Conservation (phyloP, 768 basidiomycete genomes). For the Fomitopsis pulvina region DNA sequence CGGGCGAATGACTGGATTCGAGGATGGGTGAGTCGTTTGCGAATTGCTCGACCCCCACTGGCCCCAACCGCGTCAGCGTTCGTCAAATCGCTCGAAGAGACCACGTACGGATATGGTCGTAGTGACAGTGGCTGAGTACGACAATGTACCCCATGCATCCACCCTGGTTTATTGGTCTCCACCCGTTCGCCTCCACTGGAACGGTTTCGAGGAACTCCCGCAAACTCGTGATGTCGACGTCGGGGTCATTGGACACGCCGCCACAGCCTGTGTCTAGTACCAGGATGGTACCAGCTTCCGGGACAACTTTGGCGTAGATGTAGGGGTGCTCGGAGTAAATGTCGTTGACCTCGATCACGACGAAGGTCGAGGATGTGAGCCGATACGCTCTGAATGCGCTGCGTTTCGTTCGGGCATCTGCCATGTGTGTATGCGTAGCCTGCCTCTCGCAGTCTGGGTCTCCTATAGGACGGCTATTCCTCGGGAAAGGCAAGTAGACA, state of each 20-base stretch:
- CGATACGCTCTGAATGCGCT: slow-evolving; percentile 30
- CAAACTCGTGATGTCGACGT: slow-evolving; percentile 35
- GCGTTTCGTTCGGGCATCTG: not conserved
- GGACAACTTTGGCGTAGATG: slow-evolving; percentile 45
- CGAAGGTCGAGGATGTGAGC: slow-evolving; percentile 31
- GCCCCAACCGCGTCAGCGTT: not conserved
- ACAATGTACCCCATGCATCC: slow-evolving; percentile 39
- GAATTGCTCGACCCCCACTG: slow-evolving; percentile 47
- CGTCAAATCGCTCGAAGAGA: not conserved
- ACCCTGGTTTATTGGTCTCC: slow-evolving; percentile 36
- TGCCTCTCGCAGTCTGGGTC: no score
- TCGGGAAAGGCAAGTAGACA: not conserved
- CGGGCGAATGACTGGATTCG: slow-evolving; percentile 39
- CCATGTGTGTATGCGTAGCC: not conserved
- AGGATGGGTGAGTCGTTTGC: slow-evolving; percentile 40
- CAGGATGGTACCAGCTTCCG: slow-evolving; percentile 34
- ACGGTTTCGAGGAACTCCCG: slow-evolving; percentile 45
- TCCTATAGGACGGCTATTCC: not conserved
- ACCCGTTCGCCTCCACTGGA: slow-evolving; percentile 34
- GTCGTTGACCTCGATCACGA: slow-evolving; percentile 46
- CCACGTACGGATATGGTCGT: slow-evolving; percentile 50
- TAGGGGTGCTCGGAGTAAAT: slow-evolving; percentile 45
- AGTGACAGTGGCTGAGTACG: slow-evolving; percentile 48
- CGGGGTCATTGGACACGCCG: slow-evolving; percentile 35
- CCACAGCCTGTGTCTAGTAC: slow-evolving; percentile 53